phyloP scores from a whole-genome alignment of 2,329 filamentous ascomycete species.

The Fusarium temperatum region DNA sequence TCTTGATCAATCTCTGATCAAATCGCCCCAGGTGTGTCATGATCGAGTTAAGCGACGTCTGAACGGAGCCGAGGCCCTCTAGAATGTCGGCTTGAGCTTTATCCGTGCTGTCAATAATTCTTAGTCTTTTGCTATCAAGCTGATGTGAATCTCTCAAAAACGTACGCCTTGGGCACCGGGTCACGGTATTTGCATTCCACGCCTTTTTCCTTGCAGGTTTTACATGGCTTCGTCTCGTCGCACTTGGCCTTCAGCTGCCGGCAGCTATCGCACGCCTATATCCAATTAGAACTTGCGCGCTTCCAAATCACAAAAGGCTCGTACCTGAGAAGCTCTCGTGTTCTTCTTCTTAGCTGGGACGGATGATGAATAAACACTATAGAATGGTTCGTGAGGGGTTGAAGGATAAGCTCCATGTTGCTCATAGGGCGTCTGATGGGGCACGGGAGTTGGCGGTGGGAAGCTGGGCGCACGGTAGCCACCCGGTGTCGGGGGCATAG shows the following conservation, averaged over 20 bases:
- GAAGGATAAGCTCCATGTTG: constrained; percentile 43
- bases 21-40: constrained; percentile 51
- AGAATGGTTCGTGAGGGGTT: constrained; percentile 49
- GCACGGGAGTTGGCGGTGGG: constrained; percentile 52
- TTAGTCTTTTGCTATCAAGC: constrained; percentile 10
- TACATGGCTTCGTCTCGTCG: constrained; percentile 84
- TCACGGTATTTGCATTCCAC: constrained; percentile 89
- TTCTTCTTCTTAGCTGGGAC: constrained; percentile 65
- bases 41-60: constrained; percentile 49
- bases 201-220: constrained; percentile 88
- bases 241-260: constrained; percentile 90
- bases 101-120: constrained; percentile 56
- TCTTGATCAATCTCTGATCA: constrained; percentile 49
- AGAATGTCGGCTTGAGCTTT: constrained; percentile 69
- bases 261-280: constrained; percentile 89
- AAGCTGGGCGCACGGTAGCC: constrained; percentile 54
- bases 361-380: constrained; percentile 55
- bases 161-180: constrained; percentile 89
- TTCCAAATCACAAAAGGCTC: not conserved
- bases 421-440: constrained; percentile 53
- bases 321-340: constrained; percentile 71
- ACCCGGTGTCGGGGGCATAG: constrained; percentile 56
- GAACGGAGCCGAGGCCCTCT: constrained; percentile 59
- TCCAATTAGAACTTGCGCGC: constrained; percentile 19
- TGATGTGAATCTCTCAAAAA: not conserved